Conservation (phyloP, 805 yeast species). For the Candida cerambycidarum region DNA sequence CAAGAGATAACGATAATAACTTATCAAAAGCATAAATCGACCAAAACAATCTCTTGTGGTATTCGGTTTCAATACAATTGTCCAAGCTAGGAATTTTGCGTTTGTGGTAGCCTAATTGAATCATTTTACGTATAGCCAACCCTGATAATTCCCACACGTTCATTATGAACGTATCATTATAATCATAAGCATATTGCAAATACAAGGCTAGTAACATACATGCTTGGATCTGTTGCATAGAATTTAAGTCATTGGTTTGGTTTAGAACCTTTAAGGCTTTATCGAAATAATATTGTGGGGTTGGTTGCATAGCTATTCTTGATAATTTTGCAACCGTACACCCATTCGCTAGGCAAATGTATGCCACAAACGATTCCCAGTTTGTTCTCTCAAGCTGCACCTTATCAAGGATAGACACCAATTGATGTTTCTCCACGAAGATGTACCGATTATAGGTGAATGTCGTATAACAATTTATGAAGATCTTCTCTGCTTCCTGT, state of each 20-base stretch:
- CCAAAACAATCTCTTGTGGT: constrained; percentile 11
- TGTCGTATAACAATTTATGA: constrained; percentile 9
- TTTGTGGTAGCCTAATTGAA: constrained; percentile 13
- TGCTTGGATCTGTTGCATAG: constrained; percentile 12
- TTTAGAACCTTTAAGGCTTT: constrained; percentile 7
- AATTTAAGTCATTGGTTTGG: neutral
- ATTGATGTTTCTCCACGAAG: constrained; percentile 11
- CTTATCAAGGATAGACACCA: constrained; percentile 5
- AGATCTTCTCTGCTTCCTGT: constrained; percentile 10
- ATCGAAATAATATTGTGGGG: constrained; percentile 12
- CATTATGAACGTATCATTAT: constrained; percentile 10
- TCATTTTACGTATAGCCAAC: constrained; percentile 10
- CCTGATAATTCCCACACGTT: constrained; percentile 12
- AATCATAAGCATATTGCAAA: constrained; percentile 10
- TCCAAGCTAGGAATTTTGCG: constrained; percentile 5
- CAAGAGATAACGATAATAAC: constrained; percentile 10
- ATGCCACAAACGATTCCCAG: constrained; percentile 11
- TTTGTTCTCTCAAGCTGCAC: constrained; percentile 3
- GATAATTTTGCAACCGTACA: constrained; percentile 11
- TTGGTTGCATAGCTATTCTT: constrained; percentile 5
- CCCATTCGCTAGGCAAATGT: constrained; percentile 11
- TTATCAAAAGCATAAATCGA: constrained; percentile 13
- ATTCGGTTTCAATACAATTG: constrained; percentile 9
- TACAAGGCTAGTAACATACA: constrained; percentile 13
- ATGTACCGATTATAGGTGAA: constrained; percentile 11